Conservation (phyloP, 768 basidiomycete species). For the Mycena galericulata region DNA sequence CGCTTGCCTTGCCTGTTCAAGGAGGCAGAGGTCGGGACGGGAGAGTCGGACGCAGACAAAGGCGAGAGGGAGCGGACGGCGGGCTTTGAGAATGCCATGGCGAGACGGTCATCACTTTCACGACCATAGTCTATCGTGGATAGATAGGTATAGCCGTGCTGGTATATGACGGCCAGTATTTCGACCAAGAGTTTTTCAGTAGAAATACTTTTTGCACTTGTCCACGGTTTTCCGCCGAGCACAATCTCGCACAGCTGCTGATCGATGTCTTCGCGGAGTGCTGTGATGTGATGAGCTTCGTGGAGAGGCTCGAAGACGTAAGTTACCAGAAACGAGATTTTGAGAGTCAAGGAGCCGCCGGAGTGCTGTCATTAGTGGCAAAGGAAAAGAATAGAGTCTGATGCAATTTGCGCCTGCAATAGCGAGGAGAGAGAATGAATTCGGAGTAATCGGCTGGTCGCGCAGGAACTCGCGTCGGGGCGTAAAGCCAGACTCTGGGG, state of each 20-base stretch:
- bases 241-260: conserved; percentile 76
- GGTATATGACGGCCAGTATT: conserved; percentile 71
- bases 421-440: conserved; percentile 78
- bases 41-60: conserved; percentile 49
- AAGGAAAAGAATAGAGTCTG: conserved; percentile 77
- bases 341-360: conserved; percentile 67
- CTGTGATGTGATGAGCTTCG: neutral
- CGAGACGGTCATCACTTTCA: conserved; percentile 78
- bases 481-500: conserved; percentile 63
- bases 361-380: conserved; percentile 62
- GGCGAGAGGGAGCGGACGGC: conserved; percentile 45
- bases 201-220: conserved; percentile 70
- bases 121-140: conserved; percentile 83
- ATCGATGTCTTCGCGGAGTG: conserved; percentile 62
- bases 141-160: conserved; percentile 71
- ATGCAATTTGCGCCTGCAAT: conserved; percentile 72
- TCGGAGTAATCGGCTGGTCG: conserved; percentile 62
- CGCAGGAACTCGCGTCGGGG: conserved; percentile 82
- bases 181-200: conserved; percentile 80
- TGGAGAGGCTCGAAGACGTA: too few species aligned
- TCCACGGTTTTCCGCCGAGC: conserved; percentile 80
- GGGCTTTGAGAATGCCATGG: conserved; percentile 76
- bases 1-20: conserved; percentile 52
- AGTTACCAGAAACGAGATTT: conserved; percentile 51
- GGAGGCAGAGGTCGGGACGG: conserved; percentile 51